These are phyloP conservation scores for Blepharisma stoltei DNA, from an alignment of 73 alveolate species.

Conservation along the genomic window DNA sequence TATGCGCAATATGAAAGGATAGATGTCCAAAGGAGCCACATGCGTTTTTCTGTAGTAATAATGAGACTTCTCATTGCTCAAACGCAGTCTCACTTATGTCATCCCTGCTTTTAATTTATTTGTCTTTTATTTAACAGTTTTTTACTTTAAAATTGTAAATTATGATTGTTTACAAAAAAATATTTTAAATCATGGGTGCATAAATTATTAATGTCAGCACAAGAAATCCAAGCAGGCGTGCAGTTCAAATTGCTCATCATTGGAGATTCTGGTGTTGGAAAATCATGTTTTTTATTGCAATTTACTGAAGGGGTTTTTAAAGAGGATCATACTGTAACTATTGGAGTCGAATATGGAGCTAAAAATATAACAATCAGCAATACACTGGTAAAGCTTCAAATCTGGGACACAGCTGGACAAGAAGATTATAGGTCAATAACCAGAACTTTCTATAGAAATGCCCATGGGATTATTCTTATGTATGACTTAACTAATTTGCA, in stretches of 20 bases:
- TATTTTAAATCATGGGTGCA: no score
- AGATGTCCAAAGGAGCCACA: slow-evolving; percentile 14
- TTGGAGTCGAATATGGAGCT: slow-evolving; percentile 93
- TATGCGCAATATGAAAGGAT: not conserved
- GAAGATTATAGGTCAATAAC: slow-evolving; percentile 89
- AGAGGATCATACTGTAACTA: slow-evolving; percentile 80
- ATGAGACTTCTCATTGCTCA: not conserved
- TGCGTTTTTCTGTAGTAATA: not conserved
- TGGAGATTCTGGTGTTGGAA: slow-evolving; percentile 77
- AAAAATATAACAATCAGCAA: slow-evolving; percentile 70
- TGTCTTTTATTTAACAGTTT: no score
- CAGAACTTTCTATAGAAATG: slow-evolving; percentile 79
- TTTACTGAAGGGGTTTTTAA: slow-evolving; percentile 71
- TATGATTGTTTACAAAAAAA: no score
- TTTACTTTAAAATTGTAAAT: no score
- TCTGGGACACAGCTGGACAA: slow-evolving; percentile 98
- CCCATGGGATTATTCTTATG: slow-evolving; percentile 84
- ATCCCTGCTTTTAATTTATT: no score
- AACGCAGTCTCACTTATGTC: no score
- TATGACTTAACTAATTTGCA: slow-evolving; percentile 76
- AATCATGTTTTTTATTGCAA: slow-evolving; percentile 74
- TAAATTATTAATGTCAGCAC: no score
- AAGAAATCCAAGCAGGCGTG: slow-evolving; percentile 29
- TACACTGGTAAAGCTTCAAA: slow-evolving; percentile 61
- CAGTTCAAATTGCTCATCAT: slow-evolving; percentile 45